A percentile compares a stretch with the other conserved stretches of the same genome.
phyloP scores from a whole-genome alignment of 345 rosid genomes.

The Populus davidiana region DNA sequence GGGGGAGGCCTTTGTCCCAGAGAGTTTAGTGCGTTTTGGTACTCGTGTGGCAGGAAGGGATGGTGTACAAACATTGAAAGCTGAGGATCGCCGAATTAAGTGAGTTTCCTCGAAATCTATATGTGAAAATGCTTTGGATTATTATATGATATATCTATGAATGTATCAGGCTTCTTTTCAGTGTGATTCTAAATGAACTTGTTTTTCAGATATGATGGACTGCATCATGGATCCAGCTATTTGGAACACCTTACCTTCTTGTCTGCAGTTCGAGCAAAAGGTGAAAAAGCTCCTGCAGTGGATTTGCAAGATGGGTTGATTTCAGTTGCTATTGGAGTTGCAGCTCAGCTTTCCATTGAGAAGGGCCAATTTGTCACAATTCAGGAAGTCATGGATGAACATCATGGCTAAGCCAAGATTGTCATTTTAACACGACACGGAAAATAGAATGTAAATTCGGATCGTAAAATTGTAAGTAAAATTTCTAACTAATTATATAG shows the following conservation, averaged over 20 bases:
- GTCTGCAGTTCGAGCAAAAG: slow-evolving; percentile 55
- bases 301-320: slow-evolving; percentile 83
- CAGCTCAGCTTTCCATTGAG: slow-evolving; percentile 88
- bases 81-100: slow-evolving; percentile 70
- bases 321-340: slow-evolving; percentile 94
- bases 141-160: background rate
- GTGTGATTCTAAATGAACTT: background rate
- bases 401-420: background rate
- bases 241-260: slow-evolving; percentile 82
- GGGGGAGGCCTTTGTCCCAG: slow-evolving; percentile 98
- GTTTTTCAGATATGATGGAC: slow-evolving; percentile 66
- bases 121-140: background rate
- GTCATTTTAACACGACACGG: no score
- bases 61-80: slow-evolving; percentile 57
- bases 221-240: slow-evolving; percentile 94
- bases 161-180: background rate
- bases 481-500: no score
- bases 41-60: slow-evolving; percentile 63
- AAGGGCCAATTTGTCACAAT: slow-evolving; percentile 59
- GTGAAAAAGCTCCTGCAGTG: slow-evolving; percentile 49
- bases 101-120: slow-evolving; percentile 21
- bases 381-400: slow-evolving; percentile 53
- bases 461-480: no score
- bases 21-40: slow-evolving; percentile 66
- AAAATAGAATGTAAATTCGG: no score